phyloP scores from a whole-genome alignment of 129 eudicot species.

The Calendula officinalis region DNA sequence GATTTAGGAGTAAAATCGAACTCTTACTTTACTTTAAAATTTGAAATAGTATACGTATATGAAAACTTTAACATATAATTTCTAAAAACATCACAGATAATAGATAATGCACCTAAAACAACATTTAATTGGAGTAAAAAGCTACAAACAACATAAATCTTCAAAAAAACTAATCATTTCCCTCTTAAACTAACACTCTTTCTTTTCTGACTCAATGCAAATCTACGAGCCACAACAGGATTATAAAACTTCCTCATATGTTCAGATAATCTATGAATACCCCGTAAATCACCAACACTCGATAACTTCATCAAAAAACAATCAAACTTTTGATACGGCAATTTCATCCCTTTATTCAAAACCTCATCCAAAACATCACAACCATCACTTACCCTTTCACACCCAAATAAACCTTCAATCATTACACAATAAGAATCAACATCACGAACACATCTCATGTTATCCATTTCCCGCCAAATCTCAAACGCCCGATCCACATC shows the following conservation, averaged over 20 bases:
- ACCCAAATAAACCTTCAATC: slow-evolving; percentile 85
- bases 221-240: slow-evolving; percentile 93
- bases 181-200: slow-evolving; percentile 70
- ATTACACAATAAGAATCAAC: slow-evolving; percentile 70
- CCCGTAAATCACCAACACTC: slow-evolving; percentile 58
- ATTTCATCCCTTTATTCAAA: slow-evolving; percentile 60
- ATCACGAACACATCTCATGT: slow-evolving; percentile 54
- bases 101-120: no score
- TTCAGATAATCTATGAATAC: slow-evolving; percentile 68
- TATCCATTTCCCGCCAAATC: slow-evolving; percentile 75
- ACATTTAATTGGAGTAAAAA: no score
- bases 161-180: slow-evolving; percentile 32
- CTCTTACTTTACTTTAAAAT: no score
- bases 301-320: slow-evolving; percentile 67
- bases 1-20: no score
- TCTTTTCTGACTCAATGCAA: slow-evolving; percentile 63
- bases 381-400: slow-evolving; percentile 53
- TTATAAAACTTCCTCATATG: slow-evolving; percentile 90
- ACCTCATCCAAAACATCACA: slow-evolving; percentile 63
- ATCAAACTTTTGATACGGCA: slow-evolving; percentile 76
- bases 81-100: no score
- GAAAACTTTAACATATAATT: no score
- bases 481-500: slow-evolving; percentile 69
- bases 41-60: no score
- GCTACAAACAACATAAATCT: no score